Conservation (phyloP, 2,329 filamentous ascomycete species). For the Biscogniauxia sp. region DNA sequence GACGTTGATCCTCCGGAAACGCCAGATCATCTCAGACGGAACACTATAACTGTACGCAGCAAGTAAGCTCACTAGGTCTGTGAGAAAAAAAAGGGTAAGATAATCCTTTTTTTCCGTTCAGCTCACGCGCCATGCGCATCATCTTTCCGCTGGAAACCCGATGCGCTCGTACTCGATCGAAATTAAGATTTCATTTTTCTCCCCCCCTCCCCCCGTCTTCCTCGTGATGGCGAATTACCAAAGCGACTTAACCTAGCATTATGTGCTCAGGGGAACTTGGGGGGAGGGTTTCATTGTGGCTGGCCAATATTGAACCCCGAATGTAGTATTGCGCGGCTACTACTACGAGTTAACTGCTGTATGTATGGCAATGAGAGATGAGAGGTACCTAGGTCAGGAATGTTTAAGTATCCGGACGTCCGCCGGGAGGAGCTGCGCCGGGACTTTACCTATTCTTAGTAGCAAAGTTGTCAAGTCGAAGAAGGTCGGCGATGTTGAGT, state of each 20-base stretch:
- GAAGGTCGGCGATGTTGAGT: neutral
- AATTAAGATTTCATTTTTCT: neutral
- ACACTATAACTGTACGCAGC: neutral
- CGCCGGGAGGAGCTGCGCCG: neutral
- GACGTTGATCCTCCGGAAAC: neutral
- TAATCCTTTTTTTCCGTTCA: neutral
- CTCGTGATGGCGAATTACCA: neutral
- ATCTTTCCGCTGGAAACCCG: neutral
- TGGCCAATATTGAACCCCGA: neutral
- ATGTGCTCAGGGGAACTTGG: neutral
- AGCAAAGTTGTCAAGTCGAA: neutral
- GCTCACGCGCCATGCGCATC: neutral
- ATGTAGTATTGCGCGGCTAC: neutral
- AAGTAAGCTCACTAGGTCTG: neutral
- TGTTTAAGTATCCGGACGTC: neutral
- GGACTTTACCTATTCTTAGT: neutral
- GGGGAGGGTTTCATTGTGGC: neutral
- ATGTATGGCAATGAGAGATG: neutral
- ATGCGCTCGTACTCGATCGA: neutral
- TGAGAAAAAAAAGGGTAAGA: neutral
- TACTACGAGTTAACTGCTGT: neutral
- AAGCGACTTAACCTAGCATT: no score
- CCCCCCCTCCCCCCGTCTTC: neutral
- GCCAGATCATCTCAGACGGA: neutral
- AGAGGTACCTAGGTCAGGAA: no score